A percentile compares a stretch with the other conserved stretches of the same genome.
These are phyloP conservation scores for Aspergillus cavernicola DNA, from an alignment of 495 filamentous ascomycete species.

Conservation along the genomic window DNA sequence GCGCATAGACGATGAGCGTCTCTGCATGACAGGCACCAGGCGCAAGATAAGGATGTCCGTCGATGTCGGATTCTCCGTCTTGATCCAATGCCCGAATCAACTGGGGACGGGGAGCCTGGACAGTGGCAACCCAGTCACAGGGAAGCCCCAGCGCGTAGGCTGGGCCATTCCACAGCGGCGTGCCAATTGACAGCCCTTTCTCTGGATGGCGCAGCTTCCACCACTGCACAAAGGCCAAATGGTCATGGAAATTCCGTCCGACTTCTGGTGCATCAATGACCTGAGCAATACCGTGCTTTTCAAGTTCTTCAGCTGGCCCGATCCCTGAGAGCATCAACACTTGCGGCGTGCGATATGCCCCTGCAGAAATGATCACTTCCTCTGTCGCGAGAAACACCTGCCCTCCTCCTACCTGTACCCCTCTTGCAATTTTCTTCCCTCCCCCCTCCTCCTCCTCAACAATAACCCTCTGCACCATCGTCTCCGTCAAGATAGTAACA, in stretches of 20 bases:
- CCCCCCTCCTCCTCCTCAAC: conserved; percentile 5
- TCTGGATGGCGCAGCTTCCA: conserved; percentile 4
- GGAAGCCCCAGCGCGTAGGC: conserved; percentile 2
- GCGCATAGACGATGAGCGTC: conserved; percentile 28
- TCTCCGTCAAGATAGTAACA: conserved; percentile 23
- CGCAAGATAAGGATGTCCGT: conserved; percentile 14
- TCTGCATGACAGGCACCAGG: conserved; percentile 10
- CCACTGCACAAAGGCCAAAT: conserved; percentile 1
- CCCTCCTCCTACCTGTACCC: conserved; percentile 25
- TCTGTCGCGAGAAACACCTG: conserved; percentile 14
- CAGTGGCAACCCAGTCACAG: conserved; percentile 4
- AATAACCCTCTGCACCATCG: conserved; percentile 20
- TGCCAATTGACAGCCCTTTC: not conserved
- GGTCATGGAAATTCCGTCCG: conserved; percentile 10
- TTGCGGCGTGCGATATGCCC: conserved; percentile 20
- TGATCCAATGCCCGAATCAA: conserved; percentile 23
- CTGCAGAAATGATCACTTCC: conserved; percentile 31
- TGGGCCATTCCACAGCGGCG: not conserved
- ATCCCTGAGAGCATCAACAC: conserved; percentile 9
- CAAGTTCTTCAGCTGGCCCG: not conserved
- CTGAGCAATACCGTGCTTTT: not conserved
- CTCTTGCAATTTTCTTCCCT: conserved; percentile 17
- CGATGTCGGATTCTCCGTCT: conserved; percentile 24
- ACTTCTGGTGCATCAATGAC: not conserved
- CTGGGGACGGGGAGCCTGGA: not conserved